Evolutionary conservation across 306 rosid species (phyloP).

Genomic region (Lupinus albus): DNA sequence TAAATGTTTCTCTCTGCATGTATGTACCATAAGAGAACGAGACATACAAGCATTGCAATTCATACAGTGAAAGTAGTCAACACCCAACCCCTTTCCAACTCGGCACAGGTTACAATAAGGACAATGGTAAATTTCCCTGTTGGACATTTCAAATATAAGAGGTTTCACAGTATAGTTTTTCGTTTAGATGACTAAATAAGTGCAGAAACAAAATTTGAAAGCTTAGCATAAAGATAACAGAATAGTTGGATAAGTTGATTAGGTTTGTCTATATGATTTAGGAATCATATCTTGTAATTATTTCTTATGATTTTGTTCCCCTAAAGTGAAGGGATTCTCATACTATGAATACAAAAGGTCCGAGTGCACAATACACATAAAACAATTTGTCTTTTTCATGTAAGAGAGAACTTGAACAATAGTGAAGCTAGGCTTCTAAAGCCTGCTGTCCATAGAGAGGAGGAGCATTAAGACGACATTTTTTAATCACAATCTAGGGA

Average conservation of each 20-base stretch:
- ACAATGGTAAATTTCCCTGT: constrained; percentile 95
- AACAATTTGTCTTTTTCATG: too few species aligned
- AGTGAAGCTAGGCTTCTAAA: constrained; percentile 20
- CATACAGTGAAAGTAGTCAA: constrained; percentile 95
- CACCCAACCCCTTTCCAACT: constrained; percentile 91
- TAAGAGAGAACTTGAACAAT: constrained; percentile 14
- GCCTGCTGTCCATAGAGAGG: constrained; percentile 15
- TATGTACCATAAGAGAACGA: constrained; percentile 63
- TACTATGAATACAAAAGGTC: too few species aligned
- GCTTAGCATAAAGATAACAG: constrained; percentile 20
- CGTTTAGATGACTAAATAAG: constrained; percentile 19
- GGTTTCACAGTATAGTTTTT: constrained; percentile 17
- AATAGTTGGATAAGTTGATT: constrained; percentile 20
- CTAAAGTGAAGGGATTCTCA: too few species aligned
- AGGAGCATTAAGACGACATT: constrained; percentile 21
- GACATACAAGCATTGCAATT: constrained; percentile 96
- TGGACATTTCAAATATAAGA: constrained; percentile 41
- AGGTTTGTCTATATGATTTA: too few species aligned
- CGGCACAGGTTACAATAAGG: constrained; percentile 96
- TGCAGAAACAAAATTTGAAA: constrained; percentile 25
- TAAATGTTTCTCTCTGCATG: constrained; percentile 82
- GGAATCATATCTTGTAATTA: too few species aligned
- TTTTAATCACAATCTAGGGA: not conserved
- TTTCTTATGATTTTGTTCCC: too few species aligned
- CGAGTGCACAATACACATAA: too few species aligned